Base-by-base conservation (phyloP, 148 eudicot genomes). In the Bassia scoparia region DNA sequence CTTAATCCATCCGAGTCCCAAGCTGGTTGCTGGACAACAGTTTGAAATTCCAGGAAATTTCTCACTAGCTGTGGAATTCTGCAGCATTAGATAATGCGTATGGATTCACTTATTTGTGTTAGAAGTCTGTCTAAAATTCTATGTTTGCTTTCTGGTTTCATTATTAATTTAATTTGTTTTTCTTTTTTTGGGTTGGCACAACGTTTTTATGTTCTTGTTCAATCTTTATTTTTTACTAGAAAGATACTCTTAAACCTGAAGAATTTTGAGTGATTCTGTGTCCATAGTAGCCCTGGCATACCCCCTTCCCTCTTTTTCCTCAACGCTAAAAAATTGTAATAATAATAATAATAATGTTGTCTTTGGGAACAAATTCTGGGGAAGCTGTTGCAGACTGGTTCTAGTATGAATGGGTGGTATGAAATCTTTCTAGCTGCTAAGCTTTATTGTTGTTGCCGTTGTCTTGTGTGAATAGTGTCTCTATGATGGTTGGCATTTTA, bases 1-100 rank as follows among this genome's bases (percentile, higher is more conserved):
- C 74, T 78, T 75, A 72, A 66, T 76, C 73, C 81, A 68, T 66
- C 78, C 41, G 18, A 73, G 66, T 63, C 37, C 30, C 68, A 46
- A 60, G 31, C 24, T 50, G 38, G 17, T 72, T 10, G 59, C 31
- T 27, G 61, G 68, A 56, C 55, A 46, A 46, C 46, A 2, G 23
- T 49, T 14, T 65, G 49, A 43, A 52, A 54, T 20, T 65, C 58
- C 23, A 43, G 49, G 65, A 67, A 69, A n/a, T 27, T 41, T 21
- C 7, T 17, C 41, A 1, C 24, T 9, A 50, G 65, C 27, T 52
- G n/a, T 52, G n/a, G 41, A n/a, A 29, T 10, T 23, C 23, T 73
- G 26, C 49, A 18, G n/a, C 8, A 27, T 9, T 1, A 34, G 46
- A n/a, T n/a, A 27, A 23, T 34, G 14, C 17, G 13, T 54, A 60